phyloP scores from a whole-genome alignment of 768 basidiomycete species.

The Lactifluus piperatus region DNA sequence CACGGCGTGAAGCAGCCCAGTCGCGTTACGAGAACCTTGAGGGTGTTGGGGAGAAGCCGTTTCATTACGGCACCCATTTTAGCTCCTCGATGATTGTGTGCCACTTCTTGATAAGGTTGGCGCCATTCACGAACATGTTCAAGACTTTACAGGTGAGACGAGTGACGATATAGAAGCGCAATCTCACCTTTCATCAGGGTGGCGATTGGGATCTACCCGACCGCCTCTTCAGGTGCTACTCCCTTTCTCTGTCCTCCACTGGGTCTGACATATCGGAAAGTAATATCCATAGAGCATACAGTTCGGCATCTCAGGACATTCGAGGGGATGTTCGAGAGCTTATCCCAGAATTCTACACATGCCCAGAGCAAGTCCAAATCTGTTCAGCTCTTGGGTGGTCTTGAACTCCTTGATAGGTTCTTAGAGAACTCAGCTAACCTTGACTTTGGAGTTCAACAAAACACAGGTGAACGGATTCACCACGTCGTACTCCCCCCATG shows the following conservation, averaged over 20 bases:
- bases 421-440: conserved; percentile 69
- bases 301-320: conserved; percentile 76
- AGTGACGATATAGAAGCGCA: background rate
- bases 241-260: conserved; percentile 5
- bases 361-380: conserved; percentile 53
- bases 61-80: conserved; percentile 93
- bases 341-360: conserved; percentile 83
- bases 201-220: conserved; percentile 94
- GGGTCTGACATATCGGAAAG: conserved; percentile 30
- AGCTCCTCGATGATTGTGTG: conserved; percentile 97
- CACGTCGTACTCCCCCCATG: conserved; percentile 86
- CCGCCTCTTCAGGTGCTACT: conserved; percentile 58
- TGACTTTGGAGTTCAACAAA: conserved; percentile 72
- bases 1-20: conserved; percentile 64
- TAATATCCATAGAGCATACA: conserved; percentile 72
- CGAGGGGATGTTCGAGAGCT: conserved; percentile 91
- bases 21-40: conserved; percentile 66
- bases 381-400: background rate
- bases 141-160: conserved; percentile 62
- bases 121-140: conserved; percentile 93
- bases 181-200: conserved; percentile 41
- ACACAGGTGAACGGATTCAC: conserved; percentile 70
- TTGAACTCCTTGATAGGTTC: conserved; percentile 42
- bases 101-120: conserved; percentile 83
- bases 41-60: conserved; percentile 79